Percentiles rank a stretch among this genome's conserved stretches.
Evolutionary conservation across 2,329 filamentous ascomycete genomes (phyloP).

Genomic region (Xylaria multiplex): DNA sequence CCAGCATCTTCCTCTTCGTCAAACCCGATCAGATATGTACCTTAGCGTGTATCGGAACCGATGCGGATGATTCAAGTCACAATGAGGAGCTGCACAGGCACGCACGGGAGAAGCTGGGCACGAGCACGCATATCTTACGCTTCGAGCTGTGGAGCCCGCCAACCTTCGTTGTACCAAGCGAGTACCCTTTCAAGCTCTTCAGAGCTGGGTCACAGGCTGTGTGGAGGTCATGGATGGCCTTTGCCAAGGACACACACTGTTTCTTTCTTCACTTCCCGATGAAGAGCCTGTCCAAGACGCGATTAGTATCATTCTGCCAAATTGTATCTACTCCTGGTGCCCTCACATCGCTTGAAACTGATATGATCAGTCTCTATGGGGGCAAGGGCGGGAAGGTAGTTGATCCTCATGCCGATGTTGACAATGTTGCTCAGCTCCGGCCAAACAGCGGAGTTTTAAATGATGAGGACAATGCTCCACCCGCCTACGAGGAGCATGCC

Average conservation of each 20-base stretch:
- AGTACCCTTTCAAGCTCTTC: constrained; percentile 17
- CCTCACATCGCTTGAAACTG: constrained; percentile 4
- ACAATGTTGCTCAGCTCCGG: not conserved
- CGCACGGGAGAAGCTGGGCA: constrained; percentile 19
- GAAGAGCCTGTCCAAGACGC: constrained; percentile 17
- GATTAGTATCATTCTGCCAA: constrained; percentile 19
- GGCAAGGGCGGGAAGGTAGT: constrained; percentile 27
- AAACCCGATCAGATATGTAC: constrained; percentile 25
- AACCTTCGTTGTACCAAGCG: constrained; percentile 20
- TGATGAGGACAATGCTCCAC: constrained; percentile 13
- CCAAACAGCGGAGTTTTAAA: not conserved
- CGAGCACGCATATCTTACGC: constrained; percentile 20
- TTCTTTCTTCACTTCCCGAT: constrained; percentile 30
- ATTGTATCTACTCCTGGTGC: constrained; percentile 13
- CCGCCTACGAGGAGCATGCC: constrained; percentile 21
- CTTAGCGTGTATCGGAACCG: constrained; percentile 4
- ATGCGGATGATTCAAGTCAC: not conserved
- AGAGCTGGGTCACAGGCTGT: constrained; percentile 22
- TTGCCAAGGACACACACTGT: constrained; percentile 16
- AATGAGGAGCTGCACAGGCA: constrained; percentile 14
- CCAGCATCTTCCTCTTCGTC: constrained; percentile 22
- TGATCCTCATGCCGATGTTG: not conserved
- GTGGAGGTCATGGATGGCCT: constrained; percentile 21
- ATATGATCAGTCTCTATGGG: constrained; percentile 28
- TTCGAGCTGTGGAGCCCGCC: constrained; percentile 23